Conservation (phyloP, 768 basidiomycete species). For the Aureoboletus auriporus region DNA sequence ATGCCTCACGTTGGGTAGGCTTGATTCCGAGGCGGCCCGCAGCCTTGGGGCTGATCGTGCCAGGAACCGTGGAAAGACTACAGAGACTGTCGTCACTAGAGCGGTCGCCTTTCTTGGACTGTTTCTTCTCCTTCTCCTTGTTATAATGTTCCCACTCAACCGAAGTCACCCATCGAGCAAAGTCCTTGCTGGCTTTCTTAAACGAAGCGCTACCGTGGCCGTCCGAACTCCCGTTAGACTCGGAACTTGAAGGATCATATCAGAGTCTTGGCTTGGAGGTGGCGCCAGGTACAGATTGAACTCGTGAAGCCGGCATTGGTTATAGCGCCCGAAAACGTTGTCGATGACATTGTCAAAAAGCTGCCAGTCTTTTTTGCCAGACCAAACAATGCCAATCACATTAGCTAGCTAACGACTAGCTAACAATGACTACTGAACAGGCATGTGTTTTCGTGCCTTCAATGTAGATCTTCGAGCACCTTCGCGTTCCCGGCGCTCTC, state of each 20-base stretch:
- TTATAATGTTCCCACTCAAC: conserved; percentile 33
- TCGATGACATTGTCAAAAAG: conserved; percentile 45
- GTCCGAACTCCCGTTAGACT: conserved; percentile 20
- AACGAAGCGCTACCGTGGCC: conserved; percentile 17
- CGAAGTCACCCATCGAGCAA: conserved; percentile 33
- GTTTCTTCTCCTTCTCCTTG: conserved; percentile 25
- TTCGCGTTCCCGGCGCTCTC: conserved; percentile 44
- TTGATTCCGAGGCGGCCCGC: conserved; percentile 36
- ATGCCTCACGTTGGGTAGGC: conserved; percentile 9
- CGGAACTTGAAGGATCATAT: conserved; percentile 11
- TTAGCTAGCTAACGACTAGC: too few relatives aligned
- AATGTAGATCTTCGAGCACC: conserved; percentile 43
- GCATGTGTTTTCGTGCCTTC: conserved; percentile 29
- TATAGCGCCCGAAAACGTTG: conserved; percentile 48
- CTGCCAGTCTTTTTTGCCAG: too few relatives aligned
- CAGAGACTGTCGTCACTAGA: conserved; percentile 24
- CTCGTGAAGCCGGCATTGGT: conserved; percentile 40
- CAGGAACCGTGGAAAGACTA: conserved; percentile 22
- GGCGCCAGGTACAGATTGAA: conserved; percentile 60
- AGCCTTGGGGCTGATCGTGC: conserved; percentile 33
- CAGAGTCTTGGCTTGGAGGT: conserved; percentile 19
- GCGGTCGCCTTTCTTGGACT: conserved; percentile 19
- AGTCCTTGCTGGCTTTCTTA: conserved; percentile 30
- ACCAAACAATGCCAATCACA: too few relatives aligned
- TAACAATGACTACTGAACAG: too few relatives aligned